Base-by-base conservation (phyloP, 441 rosid genomes). In the Daphne laureola region DNA sequence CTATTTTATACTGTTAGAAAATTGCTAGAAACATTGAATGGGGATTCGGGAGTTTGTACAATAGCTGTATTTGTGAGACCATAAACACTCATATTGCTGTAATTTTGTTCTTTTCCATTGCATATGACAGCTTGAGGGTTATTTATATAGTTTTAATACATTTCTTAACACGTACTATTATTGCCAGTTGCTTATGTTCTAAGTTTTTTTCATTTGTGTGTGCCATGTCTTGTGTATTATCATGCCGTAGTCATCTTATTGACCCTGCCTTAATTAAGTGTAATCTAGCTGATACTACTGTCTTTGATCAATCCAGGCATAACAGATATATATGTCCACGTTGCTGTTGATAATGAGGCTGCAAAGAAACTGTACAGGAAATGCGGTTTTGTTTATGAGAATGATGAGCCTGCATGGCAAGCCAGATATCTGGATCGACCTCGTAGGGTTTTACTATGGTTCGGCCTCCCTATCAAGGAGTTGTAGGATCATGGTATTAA, bases 381-480 rank as follows among this genome's bases (percentile, higher is more conserved):
- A 71, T 79, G 84, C 51, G 91, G 96, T 44, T 90, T 90, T 15
- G 51, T 63, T 40, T 72, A 63, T 27, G 98, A 91, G 67, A 76
- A 57, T 4, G 84, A 83, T 12, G 98, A 91, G 67, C 98, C 96
- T 17, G 86, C 93, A n/a, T 86, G 96, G 98, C 93, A 83, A 80
- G 95, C 98, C 43, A 79, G 96, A 63, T 87, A 73, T 76, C 79
- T 87, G 12, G 90, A 82, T 26, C 78, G 93, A 6, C 89, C 93
- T 0, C 84, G 83, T 23, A 74, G 97, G 64, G 70, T 82, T 58
- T 70, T 90, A 46, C 58, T 90, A 36, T 90, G 97, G 97, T 62
- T 76, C 11, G 73, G 78, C 49, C 78, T 86, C 25, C 54, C 74
- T 62, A 48, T 23, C 2, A 46, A 48, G 23, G 71, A 60, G 12